These are phyloP conservation scores for Metschnikowia cerradonensis DNA, from an alignment of 805 yeast genomes.

Conservation along the genomic window DNA sequence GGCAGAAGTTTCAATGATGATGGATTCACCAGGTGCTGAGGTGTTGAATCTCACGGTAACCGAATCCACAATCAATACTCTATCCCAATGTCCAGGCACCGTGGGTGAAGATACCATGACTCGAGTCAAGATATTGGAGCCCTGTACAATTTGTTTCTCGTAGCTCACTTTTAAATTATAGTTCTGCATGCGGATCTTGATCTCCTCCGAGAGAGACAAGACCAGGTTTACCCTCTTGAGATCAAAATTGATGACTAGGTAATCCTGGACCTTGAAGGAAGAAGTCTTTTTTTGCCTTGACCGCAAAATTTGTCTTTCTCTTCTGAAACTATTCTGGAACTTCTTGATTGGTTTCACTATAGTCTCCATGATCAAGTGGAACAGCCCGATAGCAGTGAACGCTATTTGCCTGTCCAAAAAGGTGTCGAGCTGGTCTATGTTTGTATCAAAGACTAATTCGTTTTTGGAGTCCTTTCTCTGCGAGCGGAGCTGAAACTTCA, in stretches of 20 bases:
- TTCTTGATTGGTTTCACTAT: slow-evolving; percentile 27
- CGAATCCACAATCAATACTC: slow-evolving; percentile 14
- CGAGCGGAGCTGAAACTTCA: slow-evolving; percentile 12
- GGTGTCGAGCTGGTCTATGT: slow-evolving; percentile 17
- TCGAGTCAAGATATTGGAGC: slow-evolving; percentile 8
- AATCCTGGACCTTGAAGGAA: slow-evolving; percentile 1
- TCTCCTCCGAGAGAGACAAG: slow-evolving; percentile 10
- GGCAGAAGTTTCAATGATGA: slow-evolving; percentile 17
- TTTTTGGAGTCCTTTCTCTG: background rate
- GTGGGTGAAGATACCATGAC: slow-evolving; percentile 11
- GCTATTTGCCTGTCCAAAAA: slow-evolving; percentile 28
- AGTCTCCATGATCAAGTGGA: slow-evolving; percentile 28
- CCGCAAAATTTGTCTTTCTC: slow-evolving; percentile 16
- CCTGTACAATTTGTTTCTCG: background rate
- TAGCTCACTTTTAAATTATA: background rate
- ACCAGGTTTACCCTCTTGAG: slow-evolving; percentile 13
- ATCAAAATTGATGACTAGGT: background rate
- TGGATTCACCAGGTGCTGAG: slow-evolving; percentile 1
- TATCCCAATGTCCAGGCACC: slow-evolving; percentile 12
- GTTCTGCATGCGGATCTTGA: slow-evolving; percentile 18
- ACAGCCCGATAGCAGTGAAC: slow-evolving; percentile 31
- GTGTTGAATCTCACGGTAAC: slow-evolving; percentile 6
- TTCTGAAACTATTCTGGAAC: slow-evolving; percentile 21
- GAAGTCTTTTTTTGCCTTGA: background rate
- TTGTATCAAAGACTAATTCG: slow-evolving; percentile 1